phyloP scores from a whole-genome alignment of 2,329 filamentous ascomycete genomes.

The Fusarium nematophilum region DNA sequence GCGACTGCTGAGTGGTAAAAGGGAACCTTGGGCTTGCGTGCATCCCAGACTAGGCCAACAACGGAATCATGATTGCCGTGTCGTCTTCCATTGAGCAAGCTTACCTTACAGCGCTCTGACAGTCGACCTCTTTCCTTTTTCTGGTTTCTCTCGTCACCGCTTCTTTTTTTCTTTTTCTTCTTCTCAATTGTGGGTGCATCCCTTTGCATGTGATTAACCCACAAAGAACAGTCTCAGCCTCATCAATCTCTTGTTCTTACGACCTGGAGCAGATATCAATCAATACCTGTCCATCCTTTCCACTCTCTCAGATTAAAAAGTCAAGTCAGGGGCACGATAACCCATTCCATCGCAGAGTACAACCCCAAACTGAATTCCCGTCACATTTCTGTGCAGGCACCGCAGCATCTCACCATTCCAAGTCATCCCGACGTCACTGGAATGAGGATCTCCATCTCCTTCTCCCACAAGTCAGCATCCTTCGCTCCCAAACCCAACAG shows the following conservation, averaged over 20 bases:
- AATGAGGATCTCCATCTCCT: slow-evolving; percentile 13
- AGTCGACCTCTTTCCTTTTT: slow-evolving; percentile 4
- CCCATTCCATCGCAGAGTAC: no score
- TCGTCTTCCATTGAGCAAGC: no score
- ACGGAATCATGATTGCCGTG: slow-evolving; percentile 17
- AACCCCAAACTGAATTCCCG: no score
- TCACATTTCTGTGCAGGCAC: background rate
- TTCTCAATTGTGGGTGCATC: no score
- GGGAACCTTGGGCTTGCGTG: slow-evolving; percentile 7
- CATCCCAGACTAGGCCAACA: slow-evolving; percentile 15
- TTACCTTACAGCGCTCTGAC: slow-evolving; percentile 25
- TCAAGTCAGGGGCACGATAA: no score
- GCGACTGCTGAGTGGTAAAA: no score
- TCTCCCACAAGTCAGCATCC: slow-evolving; percentile 6
- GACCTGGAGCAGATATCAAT: no score
- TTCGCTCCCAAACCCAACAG: slow-evolving; percentile 3
- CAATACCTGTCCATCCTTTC: background rate
- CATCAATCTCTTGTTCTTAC: background rate
- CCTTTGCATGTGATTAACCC: slow-evolving; percentile 27
- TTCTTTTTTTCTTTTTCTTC: slow-evolving; percentile 23
- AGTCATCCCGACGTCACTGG: slow-evolving; percentile 26
- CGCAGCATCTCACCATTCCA: background rate
- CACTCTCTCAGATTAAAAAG: no score
- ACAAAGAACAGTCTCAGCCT: no score
- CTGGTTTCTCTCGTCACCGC: slow-evolving; percentile 34